Conservation (phyloP, 805 yeast genomes). For the Pichia thaimueangensis region DNA sequence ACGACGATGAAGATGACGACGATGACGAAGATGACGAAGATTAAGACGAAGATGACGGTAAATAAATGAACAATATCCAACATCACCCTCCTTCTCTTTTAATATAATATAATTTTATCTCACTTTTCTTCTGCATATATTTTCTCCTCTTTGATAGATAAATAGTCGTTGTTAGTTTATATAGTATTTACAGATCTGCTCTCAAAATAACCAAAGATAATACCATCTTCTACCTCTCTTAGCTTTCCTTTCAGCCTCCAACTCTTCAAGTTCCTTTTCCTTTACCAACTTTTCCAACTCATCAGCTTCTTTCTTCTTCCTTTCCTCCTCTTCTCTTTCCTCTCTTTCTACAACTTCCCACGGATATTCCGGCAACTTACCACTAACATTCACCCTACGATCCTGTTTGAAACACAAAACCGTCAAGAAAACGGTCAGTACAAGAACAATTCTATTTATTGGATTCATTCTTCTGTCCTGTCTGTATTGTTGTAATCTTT, state of each 20-base stretch:
- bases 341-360: constrained; percentile 19
- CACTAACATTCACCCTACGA: constrained; percentile 29
- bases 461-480: constrained; percentile 53
- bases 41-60: constrained; percentile 10
- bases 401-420: constrained; percentile 52
- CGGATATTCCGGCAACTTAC: constrained; percentile 28
- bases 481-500: constrained; percentile 37
- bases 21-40: constrained; percentile 21
- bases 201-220: constrained; percentile 41
- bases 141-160: too few relatives aligned
- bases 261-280: not conserved
- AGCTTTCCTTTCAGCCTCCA: constrained; percentile 1
- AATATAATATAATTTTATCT: too few relatives aligned
- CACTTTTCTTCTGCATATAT: too few relatives aligned
- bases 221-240: constrained; percentile 37
- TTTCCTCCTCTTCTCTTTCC: constrained; percentile 12
- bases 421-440: constrained; percentile 40
- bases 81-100: too few relatives aligned
- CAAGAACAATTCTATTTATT: constrained; percentile 46
- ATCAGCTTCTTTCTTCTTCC: constrained; percentile 1
- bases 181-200: too few relatives aligned
- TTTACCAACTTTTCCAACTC: constrained; percentile 6
- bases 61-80: too few relatives aligned
- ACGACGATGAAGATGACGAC: constrained; percentile 27
- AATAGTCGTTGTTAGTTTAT: too few relatives aligned